Evolutionary conservation across 1,284 basidiomycete genomes (phyloP), one percentile per base, ranked within the genome.

Genomic region (Mycosarcoma maydis): DNA sequence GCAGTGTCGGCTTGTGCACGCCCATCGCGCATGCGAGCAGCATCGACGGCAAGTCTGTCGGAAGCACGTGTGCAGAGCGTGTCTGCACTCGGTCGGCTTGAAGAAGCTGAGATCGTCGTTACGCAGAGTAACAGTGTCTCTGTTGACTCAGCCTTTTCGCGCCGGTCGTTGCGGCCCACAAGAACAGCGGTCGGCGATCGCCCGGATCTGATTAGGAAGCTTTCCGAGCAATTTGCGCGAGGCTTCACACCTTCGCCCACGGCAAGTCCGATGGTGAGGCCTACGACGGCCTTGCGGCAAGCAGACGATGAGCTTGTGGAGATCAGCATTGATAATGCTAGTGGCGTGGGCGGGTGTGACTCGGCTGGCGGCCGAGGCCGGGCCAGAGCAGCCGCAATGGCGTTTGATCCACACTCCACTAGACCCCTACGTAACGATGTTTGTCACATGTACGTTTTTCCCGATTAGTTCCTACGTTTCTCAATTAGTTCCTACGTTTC

Each of bases 11-110:
- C 41, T 38, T 16, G 39, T 8, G 19, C 14, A 2, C 49, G 54
- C 5, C 50, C 54, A 6, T 48, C 50, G 3, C 54, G 61, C 38
- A 49, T 65, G 10, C 61, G 61, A 4, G 57, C 61, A 0, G 61
- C 61, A 17, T 65, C 61, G 24, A 45, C 54, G 27, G 61, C 61
- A 0, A 41, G 61, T 19, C 41, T 49, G 16, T 65, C 61, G 2
- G 61, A 65, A 36, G 50, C 61, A 22, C 50, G 61, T 27, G 54
- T 65, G 9, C 61, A 65, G 45, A 65, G 50, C 42, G 54, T 65
- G 10, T 65, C 61, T 17, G 61, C 61, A 5, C 54, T 65, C 4
- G 54, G 45, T 8, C 45, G 55, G 3, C 41, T 65, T 13, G 49
- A 64, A 30, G 60, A 64, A 19, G 17, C 20, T 3, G 29, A 39